Percentiles rank a stretch among this genome's conserved stretches.
phyloP scores from a whole-genome alignment of 2,329 filamentous ascomycete genomes.

The Trichoderma koningiopsis region DNA sequence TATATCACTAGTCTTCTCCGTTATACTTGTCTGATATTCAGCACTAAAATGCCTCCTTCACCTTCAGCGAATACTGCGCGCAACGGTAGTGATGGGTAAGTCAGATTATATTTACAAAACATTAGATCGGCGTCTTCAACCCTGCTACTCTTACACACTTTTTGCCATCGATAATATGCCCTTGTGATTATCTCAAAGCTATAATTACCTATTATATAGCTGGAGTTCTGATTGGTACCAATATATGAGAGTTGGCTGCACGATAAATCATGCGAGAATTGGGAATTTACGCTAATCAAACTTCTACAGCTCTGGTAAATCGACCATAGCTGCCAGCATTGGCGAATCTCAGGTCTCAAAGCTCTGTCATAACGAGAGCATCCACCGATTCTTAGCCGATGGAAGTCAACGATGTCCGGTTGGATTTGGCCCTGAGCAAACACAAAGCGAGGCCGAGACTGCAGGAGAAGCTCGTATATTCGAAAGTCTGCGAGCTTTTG shows the following conservation, averaged over 20 bases:
- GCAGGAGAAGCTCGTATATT: not conserved
- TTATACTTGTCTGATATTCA: not conserved
- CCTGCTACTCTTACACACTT: not conserved
- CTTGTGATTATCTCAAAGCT: not conserved
- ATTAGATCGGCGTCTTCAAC: not conserved
- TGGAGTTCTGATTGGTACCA: too few relatives aligned
- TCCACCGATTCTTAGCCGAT: not conserved
- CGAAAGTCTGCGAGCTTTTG: not conserved
- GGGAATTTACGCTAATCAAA: not conserved
- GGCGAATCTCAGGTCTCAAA: not conserved
- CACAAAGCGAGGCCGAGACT: not conserved
- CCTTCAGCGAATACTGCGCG: not conserved
- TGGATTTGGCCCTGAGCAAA: not conserved
- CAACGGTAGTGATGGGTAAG: not conserved
- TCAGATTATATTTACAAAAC: not conserved
- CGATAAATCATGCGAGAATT: not conserved
- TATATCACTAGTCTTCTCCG: not conserved
- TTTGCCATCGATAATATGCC: not conserved
- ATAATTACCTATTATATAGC: not conserved
- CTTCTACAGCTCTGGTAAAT: not conserved
- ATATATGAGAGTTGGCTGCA: not conserved
- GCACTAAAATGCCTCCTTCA: not conserved
- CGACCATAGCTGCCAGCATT: not conserved
- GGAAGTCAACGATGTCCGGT: not conserved
- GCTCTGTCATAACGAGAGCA: not conserved